These are phyloP conservation scores for Pulveroboletus sp. DNA, from an alignment of 768 basidiomycete species.

Conservation along the genomic window DNA sequence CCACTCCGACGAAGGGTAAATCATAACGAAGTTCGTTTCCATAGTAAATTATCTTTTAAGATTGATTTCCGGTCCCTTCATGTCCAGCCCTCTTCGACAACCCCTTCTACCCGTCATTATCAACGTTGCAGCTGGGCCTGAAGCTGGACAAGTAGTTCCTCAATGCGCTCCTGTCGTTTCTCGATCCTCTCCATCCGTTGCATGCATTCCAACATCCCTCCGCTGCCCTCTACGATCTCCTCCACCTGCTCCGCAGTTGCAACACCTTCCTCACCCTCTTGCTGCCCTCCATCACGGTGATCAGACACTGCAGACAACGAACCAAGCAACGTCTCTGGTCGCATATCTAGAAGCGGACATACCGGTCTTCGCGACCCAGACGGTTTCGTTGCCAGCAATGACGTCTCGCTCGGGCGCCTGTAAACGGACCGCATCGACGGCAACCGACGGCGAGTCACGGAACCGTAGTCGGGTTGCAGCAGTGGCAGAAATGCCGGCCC, in stretches of 20 bases:
- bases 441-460: slow-evolving; percentile 36
- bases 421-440: slow-evolving; percentile 28
- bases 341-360: slow-evolving; percentile 22
- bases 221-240: slow-evolving; percentile 24
- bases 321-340: slow-evolving; percentile 14
- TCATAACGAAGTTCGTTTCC: background rate
- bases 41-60: background rate
- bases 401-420: slow-evolving; percentile 15
- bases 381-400: background rate
- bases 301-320: slow-evolving; percentile 29
- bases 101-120: background rate
- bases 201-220: slow-evolving; percentile 26
- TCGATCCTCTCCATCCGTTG: slow-evolving; percentile 40
- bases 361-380: slow-evolving; percentile 7
- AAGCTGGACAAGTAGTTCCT: slow-evolving; percentile 39
- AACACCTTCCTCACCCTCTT: slow-evolving; percentile 7
- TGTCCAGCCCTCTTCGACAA: background rate
- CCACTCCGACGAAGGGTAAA: background rate
- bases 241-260: slow-evolving; percentile 26
- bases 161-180: slow-evolving; percentile 43
- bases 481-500: slow-evolving; percentile 4
- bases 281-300: background rate
- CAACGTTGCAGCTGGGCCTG: slow-evolving; percentile 12
- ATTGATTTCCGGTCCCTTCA: background rate
- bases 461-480: slow-evolving; percentile 34